These are phyloP conservation scores for Leptographium radiaticola DNA, from an alignment of 2,329 filamentous ascomycete species.

Conservation along the genomic window DNA sequence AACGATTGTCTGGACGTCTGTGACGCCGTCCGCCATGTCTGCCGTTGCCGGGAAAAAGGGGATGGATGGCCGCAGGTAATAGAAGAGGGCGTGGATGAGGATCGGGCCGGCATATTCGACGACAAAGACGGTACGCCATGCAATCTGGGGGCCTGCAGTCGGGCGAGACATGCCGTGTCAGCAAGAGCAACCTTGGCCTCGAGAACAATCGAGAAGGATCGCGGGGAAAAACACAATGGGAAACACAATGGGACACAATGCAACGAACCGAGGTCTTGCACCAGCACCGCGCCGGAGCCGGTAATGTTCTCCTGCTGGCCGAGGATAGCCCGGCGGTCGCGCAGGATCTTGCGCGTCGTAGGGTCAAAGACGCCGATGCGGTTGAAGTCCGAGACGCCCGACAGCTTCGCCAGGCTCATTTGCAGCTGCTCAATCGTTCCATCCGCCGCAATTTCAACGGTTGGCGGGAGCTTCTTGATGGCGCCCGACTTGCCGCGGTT, in stretches of 20 bases:
- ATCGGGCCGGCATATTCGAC: conserved; percentile 92
- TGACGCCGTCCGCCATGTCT: conserved; percentile 24
- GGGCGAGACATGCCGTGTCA: not conserved
- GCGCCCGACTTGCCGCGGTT: conserved; percentile 34
- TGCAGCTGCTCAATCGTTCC: conserved; percentile 50
- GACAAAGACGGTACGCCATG: conserved; percentile 87
- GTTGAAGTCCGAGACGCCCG: conserved; percentile 42
- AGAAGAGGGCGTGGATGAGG: conserved; percentile 65
- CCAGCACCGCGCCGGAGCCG: conserved; percentile 49
- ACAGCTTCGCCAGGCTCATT: conserved; percentile 35
- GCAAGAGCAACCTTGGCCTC: not conserved
- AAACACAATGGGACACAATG: conserved; percentile 5
- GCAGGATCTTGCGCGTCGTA: conserved; percentile 46
- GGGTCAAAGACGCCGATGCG: conserved; percentile 51
- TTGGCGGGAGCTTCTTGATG: conserved; percentile 39
- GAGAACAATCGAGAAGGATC: not conserved
- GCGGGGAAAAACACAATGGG: not conserved
- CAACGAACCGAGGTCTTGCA: conserved; percentile 79
- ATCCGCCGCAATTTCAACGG: conserved; percentile 33
- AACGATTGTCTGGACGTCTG: conserved; percentile 57
- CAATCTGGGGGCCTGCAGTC: conserved; percentile 63
- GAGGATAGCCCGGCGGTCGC: conserved; percentile 44
- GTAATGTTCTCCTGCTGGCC: conserved; percentile 34
- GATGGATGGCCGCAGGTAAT: conserved; percentile 65
- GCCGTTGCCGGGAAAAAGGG: conserved; percentile 21